Evolutionary conservation across 2,329 filamentous ascomycete species (phyloP).

Genomic region (Apiospora arundinis): DNA sequence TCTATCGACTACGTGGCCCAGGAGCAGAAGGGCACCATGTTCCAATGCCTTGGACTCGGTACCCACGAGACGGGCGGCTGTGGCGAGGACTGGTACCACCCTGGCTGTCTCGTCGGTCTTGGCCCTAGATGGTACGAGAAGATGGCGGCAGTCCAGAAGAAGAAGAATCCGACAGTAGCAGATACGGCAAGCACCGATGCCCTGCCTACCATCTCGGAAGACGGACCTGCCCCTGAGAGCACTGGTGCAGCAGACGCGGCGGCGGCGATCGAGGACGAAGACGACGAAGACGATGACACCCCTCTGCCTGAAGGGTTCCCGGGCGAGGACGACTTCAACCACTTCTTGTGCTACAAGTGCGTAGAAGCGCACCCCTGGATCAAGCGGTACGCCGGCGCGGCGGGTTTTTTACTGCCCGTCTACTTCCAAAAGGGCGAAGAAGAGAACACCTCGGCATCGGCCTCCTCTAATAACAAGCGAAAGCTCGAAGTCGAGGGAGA

Average conservation of each 20-base stretch:
- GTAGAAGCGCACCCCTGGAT: conserved; percentile 89
- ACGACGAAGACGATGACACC: conserved; percentile 54
- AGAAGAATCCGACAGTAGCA: conserved; percentile 26
- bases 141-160: conserved; percentile 41
- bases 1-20: conserved; percentile 86
- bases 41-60: conserved; percentile 89
- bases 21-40: conserved; percentile 96
- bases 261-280: background rate
- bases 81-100: conserved; percentile 98
- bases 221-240: conserved; percentile 34
- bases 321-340: conserved; percentile 85
- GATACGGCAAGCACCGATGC: conserved; percentile 29
- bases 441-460: conserved; percentile 19
- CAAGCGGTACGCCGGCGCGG: conserved; percentile 80
- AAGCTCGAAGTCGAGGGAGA: conserved; percentile 64
- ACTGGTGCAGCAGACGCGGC: too few relatives aligned
- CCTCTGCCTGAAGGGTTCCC: conserved; percentile 88
- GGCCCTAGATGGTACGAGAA: conserved; percentile 74
- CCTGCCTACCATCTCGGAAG: conserved; percentile 59
- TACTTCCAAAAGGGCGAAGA: conserved; percentile 48
- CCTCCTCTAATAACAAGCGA: conserved; percentile 67
- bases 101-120: conserved; percentile 86
- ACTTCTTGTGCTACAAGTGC: conserved; percentile 94
- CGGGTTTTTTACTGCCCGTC: conserved; percentile 80
- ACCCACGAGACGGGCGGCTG: conserved; percentile 83